A percentile compares a stretch with the other conserved stretches of the same genome.
phyloP scores from a whole-genome alignment of 2,329 filamentous ascomycete species.

The Nemania bipapillata region DNA sequence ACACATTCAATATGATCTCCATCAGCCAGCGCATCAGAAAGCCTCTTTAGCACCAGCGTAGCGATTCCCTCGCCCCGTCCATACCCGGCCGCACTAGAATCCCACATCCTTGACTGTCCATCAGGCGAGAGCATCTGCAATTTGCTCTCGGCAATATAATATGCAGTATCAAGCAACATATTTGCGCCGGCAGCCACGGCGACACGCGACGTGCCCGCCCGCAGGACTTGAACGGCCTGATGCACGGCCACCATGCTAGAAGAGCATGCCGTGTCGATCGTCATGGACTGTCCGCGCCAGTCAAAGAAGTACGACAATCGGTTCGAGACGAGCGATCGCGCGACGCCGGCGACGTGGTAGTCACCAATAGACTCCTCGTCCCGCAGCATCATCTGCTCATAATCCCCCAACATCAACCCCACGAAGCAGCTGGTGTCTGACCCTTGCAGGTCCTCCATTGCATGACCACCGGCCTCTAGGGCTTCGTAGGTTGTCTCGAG shows the following conservation, averaged over 20 bases:
- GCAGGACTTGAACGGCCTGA: slow-evolving; percentile 46
- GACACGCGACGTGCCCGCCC: slow-evolving; percentile 43
- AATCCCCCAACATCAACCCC: slow-evolving; percentile 20
- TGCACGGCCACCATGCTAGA: slow-evolving; percentile 45
- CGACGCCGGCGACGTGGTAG: too few species aligned
- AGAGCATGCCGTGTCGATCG: not conserved
- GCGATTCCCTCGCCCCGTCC: slow-evolving; percentile 51
- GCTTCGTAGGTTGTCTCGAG: too few species aligned
- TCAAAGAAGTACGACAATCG: not conserved
- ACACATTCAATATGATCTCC: slow-evolving; percentile 50
- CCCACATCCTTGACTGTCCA: slow-evolving; percentile 22
- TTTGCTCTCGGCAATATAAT: slow-evolving; percentile 37
- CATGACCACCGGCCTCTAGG: too few species aligned
- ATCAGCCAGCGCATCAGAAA: slow-evolving; percentile 46
- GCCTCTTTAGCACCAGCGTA: slow-evolving; percentile 48
- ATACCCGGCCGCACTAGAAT: slow-evolving; percentile 37
- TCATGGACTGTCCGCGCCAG: not conserved
- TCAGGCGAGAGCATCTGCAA: slow-evolving; percentile 19
- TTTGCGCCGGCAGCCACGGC: slow-evolving; percentile 32
- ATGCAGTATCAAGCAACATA: slow-evolving; percentile 32
- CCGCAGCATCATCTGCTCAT: slow-evolving; percentile 30
- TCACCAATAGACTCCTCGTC: too few species aligned
- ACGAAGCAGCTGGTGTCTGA: slow-evolving; percentile 10
- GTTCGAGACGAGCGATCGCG: not conserved
- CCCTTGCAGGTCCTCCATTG: slow-evolving; percentile 9